Base-by-base conservation (phyloP, 331 rosid species). In the Malus hybrid region DNA sequence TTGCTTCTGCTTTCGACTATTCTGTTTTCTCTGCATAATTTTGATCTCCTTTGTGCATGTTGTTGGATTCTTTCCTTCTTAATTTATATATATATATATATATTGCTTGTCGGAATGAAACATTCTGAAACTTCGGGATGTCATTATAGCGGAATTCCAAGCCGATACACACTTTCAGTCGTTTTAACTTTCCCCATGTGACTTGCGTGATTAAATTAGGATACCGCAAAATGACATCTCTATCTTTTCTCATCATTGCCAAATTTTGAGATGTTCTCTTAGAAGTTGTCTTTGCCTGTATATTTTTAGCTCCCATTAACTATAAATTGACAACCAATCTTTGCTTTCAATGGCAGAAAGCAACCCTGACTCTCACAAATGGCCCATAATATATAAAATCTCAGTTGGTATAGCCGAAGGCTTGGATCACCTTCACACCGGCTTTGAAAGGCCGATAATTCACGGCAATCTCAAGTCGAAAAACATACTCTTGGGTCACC, bases 401-500 rank as follows among this genome's bases (percentile, higher is more conserved):
- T 87, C 97, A 18, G 10, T 83, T 15, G 93, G 92, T 11, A 87
- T 94, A 68, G 93, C 92, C 27, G 85, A 85, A 83, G 99, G 99
- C 33, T 27, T 94, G 63, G 92, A 90, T 61, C 85, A 94, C 78
- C 97, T 94, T 71, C 99, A 94, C 83, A 84, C 91, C 59, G 85
- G 85, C 72, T 80, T 76, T 0, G 82, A 87, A 59, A 89, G 80
- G 80, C 93, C 93, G 7, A 54, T 90, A 7, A 83, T 92, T 85
- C 99, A 94, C 67, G 97, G 99, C 65, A 94, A 94, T 79, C 92
- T 94, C 72, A 91, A 87, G 79, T 87, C 92, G 0, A 90, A 89
- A 75, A 94, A 94, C 80, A 24, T 94, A 67, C 88, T 94, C 52
- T 72, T 92, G 84, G 97, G 89, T 67, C 86, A 83, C 36, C 79